Evolutionary conservation across 148 eudicot genomes (phyloP).

Genomic region (Vaccinium darrowii): DNA sequence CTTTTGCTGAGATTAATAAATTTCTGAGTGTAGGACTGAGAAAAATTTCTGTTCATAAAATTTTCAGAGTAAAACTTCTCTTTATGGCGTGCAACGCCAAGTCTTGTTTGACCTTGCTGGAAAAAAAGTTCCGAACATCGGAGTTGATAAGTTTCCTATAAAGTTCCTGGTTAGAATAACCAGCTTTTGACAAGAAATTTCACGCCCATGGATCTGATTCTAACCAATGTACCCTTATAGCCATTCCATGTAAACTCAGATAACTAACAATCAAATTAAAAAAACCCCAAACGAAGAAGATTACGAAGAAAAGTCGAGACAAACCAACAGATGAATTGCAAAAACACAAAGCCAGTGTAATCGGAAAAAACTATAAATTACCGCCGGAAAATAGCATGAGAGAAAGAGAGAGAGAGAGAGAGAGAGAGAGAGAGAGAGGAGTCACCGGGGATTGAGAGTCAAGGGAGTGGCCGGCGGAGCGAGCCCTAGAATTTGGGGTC

Average conservation of each 20-base stretch:
- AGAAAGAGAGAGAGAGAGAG: not conserved
- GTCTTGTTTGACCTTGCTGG: not conserved
- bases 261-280: not conserved
- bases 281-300: not conserved
- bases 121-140: not conserved
- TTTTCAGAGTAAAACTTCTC: not conserved
- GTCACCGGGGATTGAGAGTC: constrained; percentile 1
- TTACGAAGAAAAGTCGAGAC: not conserved
- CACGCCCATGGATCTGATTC: not conserved
- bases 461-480: constrained; percentile 1
- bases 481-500: constrained; percentile 1
- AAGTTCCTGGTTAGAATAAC: no score
- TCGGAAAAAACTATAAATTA: not conserved
- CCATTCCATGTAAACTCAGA: not conserved
- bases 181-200: not conserved
- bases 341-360: not conserved
- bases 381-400: not conserved
- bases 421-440: not conserved
- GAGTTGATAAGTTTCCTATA: not conserved
- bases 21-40: not conserved
- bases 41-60: not conserved
- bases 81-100: not conserved
- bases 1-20: not conserved
- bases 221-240: not conserved
- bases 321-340: not conserved